Evolutionary conservation across 139 green algal genomes (phyloP).

Genomic region (Tetraselmis striata): DNA sequence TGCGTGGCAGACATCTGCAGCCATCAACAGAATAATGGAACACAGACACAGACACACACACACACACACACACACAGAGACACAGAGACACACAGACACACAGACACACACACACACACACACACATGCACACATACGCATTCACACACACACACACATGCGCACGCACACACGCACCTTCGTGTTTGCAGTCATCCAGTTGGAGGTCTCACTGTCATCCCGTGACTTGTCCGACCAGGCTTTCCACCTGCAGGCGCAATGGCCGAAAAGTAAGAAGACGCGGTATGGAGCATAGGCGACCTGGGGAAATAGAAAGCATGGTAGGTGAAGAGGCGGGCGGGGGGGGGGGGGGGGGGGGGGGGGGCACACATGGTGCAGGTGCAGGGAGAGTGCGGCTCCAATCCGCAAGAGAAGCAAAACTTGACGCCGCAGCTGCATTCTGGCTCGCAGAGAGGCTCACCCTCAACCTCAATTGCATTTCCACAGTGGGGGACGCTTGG

Average conservation of each 20-base stretch:
- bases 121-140: no score
- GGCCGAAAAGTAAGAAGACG: background rate
- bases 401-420: constrained; percentile 84
- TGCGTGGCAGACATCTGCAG: no score
- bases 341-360: no score
- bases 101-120: no score
- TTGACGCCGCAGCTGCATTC: constrained; percentile 61
- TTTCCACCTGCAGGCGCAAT: constrained; percentile 29
- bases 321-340: no score
- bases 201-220: constrained; percentile 80
- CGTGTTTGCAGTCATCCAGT: constrained; percentile 16
- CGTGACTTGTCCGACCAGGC: constrained; percentile 74
- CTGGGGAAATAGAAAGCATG: background rate
- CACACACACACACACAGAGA: no score
- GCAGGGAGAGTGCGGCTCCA: constrained; percentile 72
- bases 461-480: constrained; percentile 54
- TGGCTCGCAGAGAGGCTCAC: constrained; percentile 67
- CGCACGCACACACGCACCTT: no score
- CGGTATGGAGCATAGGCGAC: no score
- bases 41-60: no score
- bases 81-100: no score
- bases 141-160: no score
- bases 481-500: constrained; percentile 66
- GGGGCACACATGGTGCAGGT: constrained; percentile 72
- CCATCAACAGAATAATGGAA: no score